Percentiles rank a stretch among this genome's conserved stretches.
Evolutionary conservation across 2,329 filamentous ascomycete genomes (phyloP).

Genomic region (Hysterium pulicare): DNA sequence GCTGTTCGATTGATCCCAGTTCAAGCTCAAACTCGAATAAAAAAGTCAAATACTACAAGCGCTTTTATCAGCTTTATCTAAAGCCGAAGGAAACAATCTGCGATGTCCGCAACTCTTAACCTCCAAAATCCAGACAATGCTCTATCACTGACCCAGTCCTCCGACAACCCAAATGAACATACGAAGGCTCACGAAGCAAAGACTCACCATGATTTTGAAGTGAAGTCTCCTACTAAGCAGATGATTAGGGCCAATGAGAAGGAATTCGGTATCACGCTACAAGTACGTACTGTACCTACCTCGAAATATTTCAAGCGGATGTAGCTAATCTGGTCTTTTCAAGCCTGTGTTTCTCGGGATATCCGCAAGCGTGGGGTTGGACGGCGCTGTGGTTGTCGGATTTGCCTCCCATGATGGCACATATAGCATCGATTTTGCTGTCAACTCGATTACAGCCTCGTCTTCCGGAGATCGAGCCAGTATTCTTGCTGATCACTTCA

Average conservation of each 20-base stretch:
- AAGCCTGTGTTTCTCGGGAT: conserved; percentile 58
- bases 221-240: conserved; percentile 20
- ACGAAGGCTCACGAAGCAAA: no score
- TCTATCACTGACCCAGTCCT: no score
- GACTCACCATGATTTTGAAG: conserved; percentile 25
- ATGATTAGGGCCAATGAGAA: conserved; percentile 15
- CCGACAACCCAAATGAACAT: no score
- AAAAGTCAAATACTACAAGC: no score
- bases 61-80: no score
- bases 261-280: conserved; percentile 12
- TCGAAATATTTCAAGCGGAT: neutral
- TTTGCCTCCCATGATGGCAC: conserved; percentile 71
- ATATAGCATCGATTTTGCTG: conserved; percentile 70
- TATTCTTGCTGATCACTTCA: conserved; percentile 56
- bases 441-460: conserved; percentile 50
- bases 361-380: conserved; percentile 52
- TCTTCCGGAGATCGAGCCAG: conserved; percentile 14
- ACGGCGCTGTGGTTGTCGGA: conserved; percentile 52
- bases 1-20: no score
- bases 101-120: no score
- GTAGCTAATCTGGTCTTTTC: neutral
- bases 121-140: no score
- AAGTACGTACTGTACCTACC: conserved; percentile 12
- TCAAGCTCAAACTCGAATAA: no score
- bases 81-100: no score